phyloP scores from a whole-genome alignment of 1,139 yeast genomes.

The Citeromyces hawaiiensis region DNA sequence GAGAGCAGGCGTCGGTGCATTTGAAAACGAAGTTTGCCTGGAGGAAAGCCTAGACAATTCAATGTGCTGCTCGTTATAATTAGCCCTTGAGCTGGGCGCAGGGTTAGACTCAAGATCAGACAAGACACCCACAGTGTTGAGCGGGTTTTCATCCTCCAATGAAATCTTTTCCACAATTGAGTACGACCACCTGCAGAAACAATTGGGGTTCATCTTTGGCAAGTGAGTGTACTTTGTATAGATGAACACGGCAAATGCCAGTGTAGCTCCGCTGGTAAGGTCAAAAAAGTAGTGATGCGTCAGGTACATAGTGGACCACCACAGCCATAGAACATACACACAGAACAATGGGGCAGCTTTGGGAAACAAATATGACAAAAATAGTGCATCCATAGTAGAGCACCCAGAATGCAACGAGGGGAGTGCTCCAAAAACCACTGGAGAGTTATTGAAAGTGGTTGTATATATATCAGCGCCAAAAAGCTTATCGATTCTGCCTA shows the following conservation, averaged over 20 bases:
- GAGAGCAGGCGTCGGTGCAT: background rate
- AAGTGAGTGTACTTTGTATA: constrained; percentile 61
- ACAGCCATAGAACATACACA: constrained; percentile 75
- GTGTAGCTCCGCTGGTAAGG: constrained; percentile 77
- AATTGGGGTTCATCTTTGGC: constrained; percentile 51
- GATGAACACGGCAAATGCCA: constrained; percentile 59
- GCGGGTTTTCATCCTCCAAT: constrained; percentile 2
- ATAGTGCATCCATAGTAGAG: constrained; percentile 86
- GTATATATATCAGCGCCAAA: constrained; percentile 80
- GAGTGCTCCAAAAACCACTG: constrained; percentile 95
- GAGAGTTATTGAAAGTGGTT: constrained; percentile 67
- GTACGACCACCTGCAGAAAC: constrained; percentile 84
- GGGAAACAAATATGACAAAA: constrained; percentile 76
- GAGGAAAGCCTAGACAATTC: background rate
- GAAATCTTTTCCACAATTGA: constrained; percentile 3
- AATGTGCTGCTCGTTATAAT: background rate
- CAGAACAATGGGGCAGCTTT: constrained; percentile 47
- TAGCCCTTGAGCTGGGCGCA: background rate
- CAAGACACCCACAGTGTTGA: background rate
- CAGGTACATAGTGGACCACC: constrained; percentile 98
- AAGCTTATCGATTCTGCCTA: constrained; percentile 73
- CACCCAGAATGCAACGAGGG: constrained; percentile 94
- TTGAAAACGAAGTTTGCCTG: background rate
- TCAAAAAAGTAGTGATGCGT: constrained; percentile 94
- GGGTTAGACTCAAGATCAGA: background rate